These are phyloP conservation scores for Oryza officinalis DNA, from an alignment of 176 grass and related monocot genomes.

Conservation along the genomic window DNA sequence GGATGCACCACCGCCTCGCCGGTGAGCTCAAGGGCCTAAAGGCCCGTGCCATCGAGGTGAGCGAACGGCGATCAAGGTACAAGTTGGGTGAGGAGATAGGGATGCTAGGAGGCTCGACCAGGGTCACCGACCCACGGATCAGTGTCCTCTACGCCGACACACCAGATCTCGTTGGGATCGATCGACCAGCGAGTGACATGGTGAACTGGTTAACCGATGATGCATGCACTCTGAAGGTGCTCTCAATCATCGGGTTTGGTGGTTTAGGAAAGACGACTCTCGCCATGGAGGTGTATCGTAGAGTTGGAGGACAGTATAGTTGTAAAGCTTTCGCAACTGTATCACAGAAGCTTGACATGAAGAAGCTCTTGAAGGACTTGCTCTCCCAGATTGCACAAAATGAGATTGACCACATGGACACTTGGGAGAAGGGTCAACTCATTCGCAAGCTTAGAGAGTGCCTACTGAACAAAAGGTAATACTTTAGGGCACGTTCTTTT, in stretches of 20 bases:
- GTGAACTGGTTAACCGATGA: neutral
- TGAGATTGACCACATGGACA: neutral
- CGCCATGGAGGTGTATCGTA: slow-evolving; percentile 27
- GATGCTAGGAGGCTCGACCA: neutral
- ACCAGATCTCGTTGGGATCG: neutral
- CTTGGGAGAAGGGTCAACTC: slow-evolving; percentile 22
- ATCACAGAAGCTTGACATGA: slow-evolving; percentile 27
- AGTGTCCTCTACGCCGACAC: neutral
- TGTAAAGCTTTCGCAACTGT: neutral
- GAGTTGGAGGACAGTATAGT: neutral
- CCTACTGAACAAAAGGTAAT: slow-evolving; percentile 27
- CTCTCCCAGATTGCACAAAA: neutral
- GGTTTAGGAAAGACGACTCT: slow-evolving; percentile 38
- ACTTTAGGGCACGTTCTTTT: too few relatives aligned
- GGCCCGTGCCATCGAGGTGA: neutral
- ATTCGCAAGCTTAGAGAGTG: slow-evolving; percentile 24
- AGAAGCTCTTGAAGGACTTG: slow-evolving; percentile 28
- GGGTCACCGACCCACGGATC: neutral
- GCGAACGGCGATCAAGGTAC: slow-evolving; percentile 22
- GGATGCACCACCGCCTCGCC: neutral
- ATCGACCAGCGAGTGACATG: neutral
- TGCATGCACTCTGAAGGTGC: neutral
- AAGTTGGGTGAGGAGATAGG: neutral
- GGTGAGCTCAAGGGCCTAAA: slow-evolving; percentile 17
- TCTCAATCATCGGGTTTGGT: slow-evolving; percentile 5